Evolutionary conservation across 495 filamentous ascomycete species (phyloP).

Genomic region (Penicillium lagena): DNA sequence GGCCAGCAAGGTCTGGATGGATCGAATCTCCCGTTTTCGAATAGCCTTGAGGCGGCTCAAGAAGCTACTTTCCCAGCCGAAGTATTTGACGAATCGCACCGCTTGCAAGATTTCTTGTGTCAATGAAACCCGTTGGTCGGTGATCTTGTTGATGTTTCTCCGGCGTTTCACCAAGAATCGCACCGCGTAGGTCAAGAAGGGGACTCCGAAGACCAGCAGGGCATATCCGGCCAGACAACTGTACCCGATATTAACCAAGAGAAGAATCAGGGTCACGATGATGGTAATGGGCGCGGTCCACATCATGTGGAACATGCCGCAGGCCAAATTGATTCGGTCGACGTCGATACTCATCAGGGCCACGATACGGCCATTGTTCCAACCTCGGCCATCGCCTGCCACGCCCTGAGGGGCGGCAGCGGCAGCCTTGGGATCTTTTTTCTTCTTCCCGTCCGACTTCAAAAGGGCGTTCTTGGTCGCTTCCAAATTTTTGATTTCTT

Average conservation of each 20-base stretch:
- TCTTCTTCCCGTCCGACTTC: conserved; percentile 26
- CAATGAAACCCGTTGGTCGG: conserved; percentile 81
- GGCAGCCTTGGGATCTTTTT: conserved; percentile 13
- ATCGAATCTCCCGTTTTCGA: conserved; percentile 64
- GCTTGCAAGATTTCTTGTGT: conserved; percentile 90
- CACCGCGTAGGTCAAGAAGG: conserved; percentile 67
- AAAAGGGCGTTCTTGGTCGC: conserved; percentile 39
- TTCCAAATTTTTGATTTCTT: conserved; percentile 28
- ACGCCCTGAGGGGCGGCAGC: conserved; percentile 31
- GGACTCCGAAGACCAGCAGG: conserved; percentile 70
- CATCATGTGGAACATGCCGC: conserved; percentile 79
- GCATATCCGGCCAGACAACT: conserved; percentile 85
- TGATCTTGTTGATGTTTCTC: conserved; percentile 80
- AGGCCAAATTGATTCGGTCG: conserved; percentile 80
- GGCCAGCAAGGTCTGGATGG: conserved; percentile 72
- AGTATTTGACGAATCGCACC: conserved; percentile 92
- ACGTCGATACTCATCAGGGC: conserved; percentile 93
- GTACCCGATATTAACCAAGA: conserved; percentile 80
- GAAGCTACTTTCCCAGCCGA: conserved; percentile 90
- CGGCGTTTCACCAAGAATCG: conserved; percentile 63
- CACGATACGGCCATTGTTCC: conserved; percentile 84
- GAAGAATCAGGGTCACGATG: conserved; percentile 67
- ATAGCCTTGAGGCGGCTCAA: conserved; percentile 67
- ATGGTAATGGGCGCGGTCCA: conserved; percentile 81
- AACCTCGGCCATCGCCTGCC: conserved; percentile 65